These are phyloP conservation scores for Mycena metata DNA, from an alignment of 768 basidiomycete genomes.

Conservation along the genomic window DNA sequence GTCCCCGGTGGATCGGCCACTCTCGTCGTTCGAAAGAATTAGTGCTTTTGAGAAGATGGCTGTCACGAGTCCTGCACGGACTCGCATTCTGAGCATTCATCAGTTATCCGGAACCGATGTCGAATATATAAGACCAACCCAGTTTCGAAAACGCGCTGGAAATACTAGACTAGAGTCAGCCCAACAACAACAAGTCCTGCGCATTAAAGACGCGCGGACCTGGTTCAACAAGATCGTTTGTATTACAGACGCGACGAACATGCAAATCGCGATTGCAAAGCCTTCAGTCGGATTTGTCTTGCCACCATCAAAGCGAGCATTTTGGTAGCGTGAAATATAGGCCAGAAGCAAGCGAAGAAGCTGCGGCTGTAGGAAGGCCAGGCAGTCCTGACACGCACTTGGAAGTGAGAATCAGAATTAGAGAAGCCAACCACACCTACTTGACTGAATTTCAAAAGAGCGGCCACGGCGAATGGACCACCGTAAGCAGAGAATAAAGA, in stretches of 20 bases:
- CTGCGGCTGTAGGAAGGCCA: conserved; percentile 91
- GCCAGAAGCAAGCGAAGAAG: conserved; percentile 82
- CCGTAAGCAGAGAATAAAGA: conserved; percentile 87
- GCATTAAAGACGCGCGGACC: conserved; percentile 46
- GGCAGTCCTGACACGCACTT: conserved; percentile 58
- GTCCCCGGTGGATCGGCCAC: conserved; percentile 86
- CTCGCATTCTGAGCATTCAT: conserved; percentile 75
- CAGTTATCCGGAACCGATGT: background rate
- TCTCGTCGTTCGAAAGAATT: conserved; percentile 88
- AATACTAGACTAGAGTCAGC: conserved; percentile 67
- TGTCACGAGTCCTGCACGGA: conserved; percentile 89
- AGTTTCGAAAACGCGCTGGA: conserved; percentile 85
- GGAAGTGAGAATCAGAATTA: background rate
- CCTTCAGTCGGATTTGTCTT: conserved; percentile 68
- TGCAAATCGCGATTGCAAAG: conserved; percentile 78
- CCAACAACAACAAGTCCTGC: background rate
- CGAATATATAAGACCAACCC: conserved; percentile 52
- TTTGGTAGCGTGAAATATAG: conserved; percentile 87
- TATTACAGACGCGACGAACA: conserved; percentile 84
- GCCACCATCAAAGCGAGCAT: conserved; percentile 52
- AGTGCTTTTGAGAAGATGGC: conserved; percentile 90
- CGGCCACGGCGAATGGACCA: conserved; percentile 75
- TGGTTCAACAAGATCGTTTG: conserved; percentile 89
- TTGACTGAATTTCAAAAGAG: conserved; percentile 78
- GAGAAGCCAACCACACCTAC: background rate